phyloP scores from a whole-genome alignment of 2,329 filamentous ascomycete species.

The Chrysosporium queenslandicum region DNA sequence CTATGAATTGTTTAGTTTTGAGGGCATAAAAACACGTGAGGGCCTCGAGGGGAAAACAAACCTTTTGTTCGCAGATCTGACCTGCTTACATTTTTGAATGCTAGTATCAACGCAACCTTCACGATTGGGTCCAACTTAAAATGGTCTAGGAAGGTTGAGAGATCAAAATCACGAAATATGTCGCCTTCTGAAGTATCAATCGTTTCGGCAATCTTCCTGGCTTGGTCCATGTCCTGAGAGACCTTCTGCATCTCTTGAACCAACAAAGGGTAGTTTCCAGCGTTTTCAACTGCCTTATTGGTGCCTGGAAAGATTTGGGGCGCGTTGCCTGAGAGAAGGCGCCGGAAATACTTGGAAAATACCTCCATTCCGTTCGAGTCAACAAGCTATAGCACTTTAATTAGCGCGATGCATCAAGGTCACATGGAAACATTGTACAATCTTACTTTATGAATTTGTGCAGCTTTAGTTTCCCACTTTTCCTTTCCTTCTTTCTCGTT shows the following conservation, averaged over 20 bases:
- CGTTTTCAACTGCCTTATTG: constrained; percentile 61
- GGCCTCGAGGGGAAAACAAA: constrained; percentile 34
- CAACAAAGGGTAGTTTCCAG: constrained; percentile 75
- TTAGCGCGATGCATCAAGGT: constrained; percentile 10
- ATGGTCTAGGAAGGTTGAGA: constrained; percentile 91
- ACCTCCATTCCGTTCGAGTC: constrained; percentile 99
- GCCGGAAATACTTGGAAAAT: constrained; percentile 89
- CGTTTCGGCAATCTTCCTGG: constrained; percentile 82
- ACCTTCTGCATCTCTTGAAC: constrained; percentile 79
- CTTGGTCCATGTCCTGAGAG: constrained; percentile 67
- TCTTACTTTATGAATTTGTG: constrained; percentile 81
- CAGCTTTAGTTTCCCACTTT: constrained; percentile 87
- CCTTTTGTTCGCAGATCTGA: constrained; percentile 82
- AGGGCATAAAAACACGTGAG: background rate
- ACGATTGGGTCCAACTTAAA: constrained; percentile 85
- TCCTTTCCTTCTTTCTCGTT: constrained; percentile 85
- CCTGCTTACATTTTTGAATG: constrained; percentile 74
- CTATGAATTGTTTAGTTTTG: constrained; percentile 40
- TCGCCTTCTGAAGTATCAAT: constrained; percentile 87
- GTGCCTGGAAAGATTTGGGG: constrained; percentile 77
- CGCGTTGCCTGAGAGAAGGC: constrained; percentile 84
- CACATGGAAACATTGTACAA: constrained; percentile 2
- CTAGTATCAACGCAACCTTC: constrained; percentile 77
- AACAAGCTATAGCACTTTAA: constrained; percentile 55
- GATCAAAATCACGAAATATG: constrained; percentile 88